phyloP scores from a whole-genome alignment of 768 basidiomycete species.

The Termitomyces sp. region DNA sequence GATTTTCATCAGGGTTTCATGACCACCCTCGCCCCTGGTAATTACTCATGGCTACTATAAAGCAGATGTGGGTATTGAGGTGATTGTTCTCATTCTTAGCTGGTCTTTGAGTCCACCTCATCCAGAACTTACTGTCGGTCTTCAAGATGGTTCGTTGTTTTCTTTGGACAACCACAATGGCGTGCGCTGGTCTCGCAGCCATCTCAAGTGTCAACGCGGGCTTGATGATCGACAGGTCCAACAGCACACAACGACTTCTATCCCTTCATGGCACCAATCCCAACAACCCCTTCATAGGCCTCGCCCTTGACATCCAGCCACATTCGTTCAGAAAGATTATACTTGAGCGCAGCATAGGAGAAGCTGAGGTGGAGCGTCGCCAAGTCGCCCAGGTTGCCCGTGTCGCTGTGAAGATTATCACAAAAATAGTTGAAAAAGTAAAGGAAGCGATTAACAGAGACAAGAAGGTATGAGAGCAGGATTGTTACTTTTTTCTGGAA shows the following conservation, averaged over 20 bases:
- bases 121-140: slow-evolving; percentile 8
- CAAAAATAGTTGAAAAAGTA: slow-evolving; percentile 1
- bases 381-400: slow-evolving; percentile 1
- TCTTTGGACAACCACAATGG: neutral
- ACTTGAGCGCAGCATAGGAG: neutral
- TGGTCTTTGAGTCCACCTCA: slow-evolving; percentile 7
- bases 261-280: neutral
- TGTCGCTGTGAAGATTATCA: slow-evolving; percentile 2
- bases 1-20: neutral
- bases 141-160: slow-evolving; percentile 6
- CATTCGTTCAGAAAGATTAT: slow-evolving; percentile 1
- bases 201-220: slow-evolving; percentile 1
- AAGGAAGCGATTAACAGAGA: slow-evolving; percentile 6
- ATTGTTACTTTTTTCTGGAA: neutral
- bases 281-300: slow-evolving; percentile 8
- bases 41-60: neutral
- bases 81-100: slow-evolving; percentile 3
- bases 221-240: neutral
- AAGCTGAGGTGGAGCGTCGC: slow-evolving; percentile 6
- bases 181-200: slow-evolving; percentile 2
- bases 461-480: slow-evolving; percentile 2
- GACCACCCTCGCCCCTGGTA: neutral
- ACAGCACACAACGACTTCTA: slow-evolving; percentile 1
- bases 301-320: slow-evolving; percentile 1
- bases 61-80: too few relatives aligned